These are phyloP conservation scores for Schizosaccharomyces japonicus DNA, from an alignment of 805 yeast genomes.

Conservation along the genomic window DNA sequence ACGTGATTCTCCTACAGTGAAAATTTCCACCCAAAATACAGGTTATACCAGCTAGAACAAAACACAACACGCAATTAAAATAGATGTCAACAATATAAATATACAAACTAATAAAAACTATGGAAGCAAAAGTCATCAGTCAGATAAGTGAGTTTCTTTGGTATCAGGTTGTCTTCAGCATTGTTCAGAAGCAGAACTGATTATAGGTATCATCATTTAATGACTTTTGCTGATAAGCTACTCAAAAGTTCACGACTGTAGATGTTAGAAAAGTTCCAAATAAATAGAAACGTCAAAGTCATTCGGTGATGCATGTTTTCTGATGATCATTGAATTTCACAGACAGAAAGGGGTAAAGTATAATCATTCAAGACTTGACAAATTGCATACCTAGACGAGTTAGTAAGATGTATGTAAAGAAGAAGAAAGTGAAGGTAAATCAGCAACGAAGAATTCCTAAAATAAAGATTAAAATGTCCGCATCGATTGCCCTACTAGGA, in stretches of 20 bases:
- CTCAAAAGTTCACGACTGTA: background rate
- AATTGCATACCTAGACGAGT: background rate
- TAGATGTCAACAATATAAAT: background rate
- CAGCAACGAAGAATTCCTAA: conserved; percentile 6
- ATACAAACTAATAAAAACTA: background rate
- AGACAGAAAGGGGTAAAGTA: conserved; percentile 4
- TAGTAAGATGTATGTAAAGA: background rate
- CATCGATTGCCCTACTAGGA: conserved; percentile 1
- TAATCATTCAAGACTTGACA: background rate
- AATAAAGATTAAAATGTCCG: background rate
- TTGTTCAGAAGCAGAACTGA: conserved; percentile 6
- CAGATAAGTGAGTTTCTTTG: conserved; percentile 4
- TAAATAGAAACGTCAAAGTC: background rate
- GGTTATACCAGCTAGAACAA: too few species aligned
- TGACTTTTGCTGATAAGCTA: background rate
- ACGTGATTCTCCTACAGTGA: too few species aligned
- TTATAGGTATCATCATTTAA: background rate
- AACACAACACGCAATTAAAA: too few species aligned
- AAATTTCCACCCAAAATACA: too few species aligned
- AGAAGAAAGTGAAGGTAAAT: background rate
- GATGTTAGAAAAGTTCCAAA: background rate
- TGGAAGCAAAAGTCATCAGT: background rate
- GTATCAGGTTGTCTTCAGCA: conserved; percentile 4
- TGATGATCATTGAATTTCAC: conserved; percentile 2
- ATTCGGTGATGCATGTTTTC: conserved; percentile 6